A percentile compares a stretch with the other conserved stretches of the same genome.
These are phyloP conservation scores for Chamaenerion angustifolium DNA, from an alignment of 345 rosid species.

Conservation along the genomic window DNA sequence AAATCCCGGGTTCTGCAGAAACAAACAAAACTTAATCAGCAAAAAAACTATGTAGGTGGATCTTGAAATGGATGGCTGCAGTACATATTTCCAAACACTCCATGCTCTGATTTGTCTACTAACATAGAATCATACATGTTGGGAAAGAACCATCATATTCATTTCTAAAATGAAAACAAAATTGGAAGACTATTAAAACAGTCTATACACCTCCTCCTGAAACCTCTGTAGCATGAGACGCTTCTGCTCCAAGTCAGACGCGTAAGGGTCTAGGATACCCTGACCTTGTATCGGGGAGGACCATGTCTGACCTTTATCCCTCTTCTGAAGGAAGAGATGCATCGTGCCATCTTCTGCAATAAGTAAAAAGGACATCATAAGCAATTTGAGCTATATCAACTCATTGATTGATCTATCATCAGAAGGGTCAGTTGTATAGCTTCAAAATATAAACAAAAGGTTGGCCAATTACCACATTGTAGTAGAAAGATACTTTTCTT, in stretches of 20 bases:
- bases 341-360: conserved; percentile 62
- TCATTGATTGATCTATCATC: too few species aligned
- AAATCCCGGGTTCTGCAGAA: conserved; percentile 80
- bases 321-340: conserved; percentile 79
- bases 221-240: conserved; percentile 93
- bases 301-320: conserved; percentile 92
- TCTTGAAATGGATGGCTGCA: background rate
- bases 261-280: conserved; percentile 61
- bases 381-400: too few species aligned
- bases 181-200: too few species aligned
- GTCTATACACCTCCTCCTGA: conserved; percentile 66
- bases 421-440: too few species aligned
- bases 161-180: too few species aligned
- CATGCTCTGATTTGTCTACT: too few species aligned
- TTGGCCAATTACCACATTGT: too few species aligned
- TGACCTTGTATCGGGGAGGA: conserved; percentile 67
- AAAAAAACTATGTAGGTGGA: background rate
- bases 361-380: conserved; percentile 1
- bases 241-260: conserved; percentile 70
- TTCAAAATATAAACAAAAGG: too few species aligned
- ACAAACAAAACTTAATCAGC: too few species aligned
- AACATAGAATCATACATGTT: too few species aligned
- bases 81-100: background rate
- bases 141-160: too few species aligned
- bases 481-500: too few species aligned